Base-by-base conservation (phyloP, 2,329 filamentous ascomycete genomes). In the Trichoderma asperellum region DNA sequence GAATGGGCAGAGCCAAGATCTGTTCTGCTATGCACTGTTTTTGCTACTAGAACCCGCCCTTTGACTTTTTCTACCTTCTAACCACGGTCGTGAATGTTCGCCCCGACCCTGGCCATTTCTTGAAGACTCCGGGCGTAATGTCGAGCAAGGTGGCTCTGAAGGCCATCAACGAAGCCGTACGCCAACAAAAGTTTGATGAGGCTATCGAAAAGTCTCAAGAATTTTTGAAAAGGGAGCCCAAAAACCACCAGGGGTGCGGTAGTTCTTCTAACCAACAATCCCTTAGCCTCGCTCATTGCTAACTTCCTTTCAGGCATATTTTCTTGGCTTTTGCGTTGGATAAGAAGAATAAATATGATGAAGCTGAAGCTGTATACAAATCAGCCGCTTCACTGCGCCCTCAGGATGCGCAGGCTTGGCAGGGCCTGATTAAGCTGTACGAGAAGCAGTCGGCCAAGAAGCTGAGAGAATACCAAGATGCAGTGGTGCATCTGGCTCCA, bases 301-400 rank as follows among this genome's bases (percentile, higher is more conserved):
- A 52, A 68, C 73, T 73, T 58, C 64, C 55, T 37, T 57, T 21
- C 70, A 93, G 91, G 32, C 88, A 92, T 73, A 86, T 98, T n/a
- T 96, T 97, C 77, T 83, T 97, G 21, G 96, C 93, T 2, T 93
- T 96, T 78, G 92, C 92, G 2, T 84, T 91, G 57, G 93, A 97
- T 79, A 96, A 94, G 78, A 87, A 91, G 71, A 88, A 88, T 70
- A 87, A 89, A 71, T 81, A 86, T 8, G 88, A 91, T 7, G 91
- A 93, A 52, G 90, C 96, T 0, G 94, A 96, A 74, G 87, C 85
- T 40, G 88, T 90, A 1, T 98, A 98, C 79, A 84, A 86, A 52
- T 84, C 87, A 37, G 96, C 95, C 1, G 88, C 91, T 6, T 83
- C 85, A 24, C 83, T 93, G 71, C 94, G 93, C 72, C 88, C 90